A percentile compares a stretch with the other conserved stretches of the same genome.
phyloP scores from a whole-genome alignment of 768 basidiomycete genomes.

The Pseudohyphozyma bogoriensis region DNA sequence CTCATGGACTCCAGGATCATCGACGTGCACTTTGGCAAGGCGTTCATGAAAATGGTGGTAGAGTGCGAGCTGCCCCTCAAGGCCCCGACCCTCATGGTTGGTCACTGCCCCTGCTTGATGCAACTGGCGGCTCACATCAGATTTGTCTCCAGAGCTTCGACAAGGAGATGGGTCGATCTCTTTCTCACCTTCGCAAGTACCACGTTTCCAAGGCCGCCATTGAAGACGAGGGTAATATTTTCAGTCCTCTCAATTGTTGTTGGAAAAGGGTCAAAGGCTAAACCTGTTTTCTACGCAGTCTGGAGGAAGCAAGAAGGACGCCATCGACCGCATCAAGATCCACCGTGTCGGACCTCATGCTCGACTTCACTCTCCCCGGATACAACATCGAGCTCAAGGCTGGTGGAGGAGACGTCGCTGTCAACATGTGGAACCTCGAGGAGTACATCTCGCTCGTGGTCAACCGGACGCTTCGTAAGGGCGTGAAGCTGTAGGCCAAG shows the following conservation, averaged over 20 bases:
- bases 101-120: neutral
- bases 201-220: slow-evolving; percentile 43
- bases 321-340: slow-evolving; percentile 36
- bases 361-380: slow-evolving; percentile 95
- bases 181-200: slow-evolving; percentile 60
- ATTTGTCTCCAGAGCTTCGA: slow-evolving; percentile 76
- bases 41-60: slow-evolving; percentile 84
- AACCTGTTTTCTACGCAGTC: slow-evolving; percentile 7
- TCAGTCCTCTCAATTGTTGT: no score
- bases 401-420: slow-evolving; percentile 64
- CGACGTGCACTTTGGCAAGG: slow-evolving; percentile 84
- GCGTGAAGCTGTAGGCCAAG: slow-evolving; percentile 64
- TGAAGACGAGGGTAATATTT: slow-evolving; percentile 41
- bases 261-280: no score
- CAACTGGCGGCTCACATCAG: no score
- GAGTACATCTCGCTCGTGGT: slow-evolving; percentile 82
- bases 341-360: slow-evolving; percentile 74
- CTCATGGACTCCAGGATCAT: slow-evolving; percentile 95
- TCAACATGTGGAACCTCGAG: slow-evolving; percentile 77
- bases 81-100: slow-evolving; percentile 68
- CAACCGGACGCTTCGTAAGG: slow-evolving; percentile 75
- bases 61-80: slow-evolving; percentile 77
- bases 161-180: slow-evolving; percentile 68
- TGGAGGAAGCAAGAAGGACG: slow-evolving; percentile 1
- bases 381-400: slow-evolving; percentile 81